A percentile compares a stretch with the other conserved stretches of the same genome.
phyloP scores from a whole-genome alignment of 495 filamentous ascomycete species.

The Jackrogersella multiformis region DNA sequence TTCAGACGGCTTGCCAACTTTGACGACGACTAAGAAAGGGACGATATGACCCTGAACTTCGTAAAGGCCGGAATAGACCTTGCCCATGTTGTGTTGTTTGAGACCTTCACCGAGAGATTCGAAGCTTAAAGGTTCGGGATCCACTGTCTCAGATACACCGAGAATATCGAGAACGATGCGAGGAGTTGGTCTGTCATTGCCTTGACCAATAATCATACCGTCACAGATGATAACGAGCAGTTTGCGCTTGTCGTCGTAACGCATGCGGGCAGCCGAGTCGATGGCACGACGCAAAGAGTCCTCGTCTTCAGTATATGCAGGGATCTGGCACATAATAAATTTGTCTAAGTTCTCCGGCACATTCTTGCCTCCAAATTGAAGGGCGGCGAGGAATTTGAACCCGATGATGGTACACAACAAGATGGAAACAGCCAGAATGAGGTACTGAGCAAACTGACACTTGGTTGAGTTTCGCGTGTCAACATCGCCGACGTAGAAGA shows the following conservation, averaged over 20 bases:
- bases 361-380: conserved; percentile 93
- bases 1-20: conserved; percentile 96
- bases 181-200: conserved; percentile 94
- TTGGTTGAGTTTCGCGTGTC: conserved; percentile 89
- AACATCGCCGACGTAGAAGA: conserved; percentile 93
- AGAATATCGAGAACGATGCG: conserved; percentile 97
- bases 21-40: conserved; percentile 95
- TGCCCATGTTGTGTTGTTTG: conserved; percentile 99
- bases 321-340: conserved; percentile 97
- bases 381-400: conserved; percentile 96
- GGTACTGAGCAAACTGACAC: conserved; percentile 90
- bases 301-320: conserved; percentile 98
- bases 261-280: conserved; percentile 94
- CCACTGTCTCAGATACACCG: conserved; percentile 89
- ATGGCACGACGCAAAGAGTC: conserved; percentile 96
- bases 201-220: conserved; percentile 99
- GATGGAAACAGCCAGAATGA: conserved; percentile 89
- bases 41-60: conserved; percentile 98
- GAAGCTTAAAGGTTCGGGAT: conserved; percentile 97
- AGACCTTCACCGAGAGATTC: conserved; percentile 95
- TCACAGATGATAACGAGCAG: conserved; percentile 93
- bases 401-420: conserved; percentile 81
- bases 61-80: conserved; percentile 96
- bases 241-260: conserved; percentile 98
- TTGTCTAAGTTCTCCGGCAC: conserved; percentile 96